A percentile compares a stretch with the other conserved stretches of the same genome.
Evolutionary conservation across 140 eudicot species (phyloP).

Genomic region (Oenanthe javanica): DNA sequence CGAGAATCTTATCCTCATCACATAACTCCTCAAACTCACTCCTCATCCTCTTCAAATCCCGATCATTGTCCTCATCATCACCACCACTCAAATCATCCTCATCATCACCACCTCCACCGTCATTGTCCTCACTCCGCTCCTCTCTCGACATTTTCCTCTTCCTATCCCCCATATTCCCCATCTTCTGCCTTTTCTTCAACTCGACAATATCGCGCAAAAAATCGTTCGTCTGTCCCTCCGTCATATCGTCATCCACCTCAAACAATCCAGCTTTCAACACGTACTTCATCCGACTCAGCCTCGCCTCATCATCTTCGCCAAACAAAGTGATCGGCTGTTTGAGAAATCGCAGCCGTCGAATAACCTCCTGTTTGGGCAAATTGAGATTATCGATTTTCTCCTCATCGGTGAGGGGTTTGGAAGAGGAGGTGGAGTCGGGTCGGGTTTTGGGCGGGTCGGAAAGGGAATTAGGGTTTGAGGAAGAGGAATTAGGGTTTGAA

Average conservation of each 20-base stretch:
- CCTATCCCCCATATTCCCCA: constrained; percentile 66
- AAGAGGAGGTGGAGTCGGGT: constrained; percentile 32
- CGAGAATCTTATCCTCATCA: constrained; percentile 93
- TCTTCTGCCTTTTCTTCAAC: constrained; percentile 78
- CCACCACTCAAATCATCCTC: constrained; percentile 65
- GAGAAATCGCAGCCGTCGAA: constrained; percentile 70
- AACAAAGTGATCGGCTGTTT: constrained; percentile 86
- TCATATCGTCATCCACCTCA: constrained; percentile 92
- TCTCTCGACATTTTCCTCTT: constrained; percentile 55
- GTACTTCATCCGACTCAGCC: constrained; percentile 64
- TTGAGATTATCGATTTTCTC: constrained; percentile 55
- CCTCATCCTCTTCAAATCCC: constrained; percentile 81
- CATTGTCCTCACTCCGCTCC: constrained; percentile 66
- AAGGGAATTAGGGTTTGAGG: constrained; percentile 19
- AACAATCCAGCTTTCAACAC: constrained; percentile 76
- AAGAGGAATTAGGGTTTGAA: constrained; percentile 22
- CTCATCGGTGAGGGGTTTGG: constrained; percentile 44
- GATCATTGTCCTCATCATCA: constrained; percentile 65
- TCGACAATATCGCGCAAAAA: constrained; percentile 80
- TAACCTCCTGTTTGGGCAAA: constrained; percentile 68
- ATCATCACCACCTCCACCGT: constrained; percentile 69
- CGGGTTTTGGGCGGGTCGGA: constrained; percentile 33
- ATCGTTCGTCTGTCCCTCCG: constrained; percentile 97
- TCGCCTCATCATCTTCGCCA: constrained; percentile 69
- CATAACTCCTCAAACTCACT: constrained; percentile 64